Percentiles rank a stretch among this genome's conserved stretches.
Conservation (phyloP, 371 early-diverging fungal species). For the Saksenaea oblongispora region DNA sequence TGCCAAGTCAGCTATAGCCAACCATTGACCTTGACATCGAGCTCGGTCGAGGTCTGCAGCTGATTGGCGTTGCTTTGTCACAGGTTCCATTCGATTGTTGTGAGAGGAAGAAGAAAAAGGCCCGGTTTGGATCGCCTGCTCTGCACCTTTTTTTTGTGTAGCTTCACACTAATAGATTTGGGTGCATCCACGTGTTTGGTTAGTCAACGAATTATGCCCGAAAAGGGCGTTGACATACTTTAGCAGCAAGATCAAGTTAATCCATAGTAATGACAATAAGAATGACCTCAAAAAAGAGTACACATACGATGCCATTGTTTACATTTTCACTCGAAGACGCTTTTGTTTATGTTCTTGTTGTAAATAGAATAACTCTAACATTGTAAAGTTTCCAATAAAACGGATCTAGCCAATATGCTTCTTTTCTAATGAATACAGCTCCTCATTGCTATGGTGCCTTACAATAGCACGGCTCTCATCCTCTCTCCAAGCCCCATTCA, state of each 20-base stretch:
- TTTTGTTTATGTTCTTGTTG: too few species aligned
- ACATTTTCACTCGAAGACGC: too few species aligned
- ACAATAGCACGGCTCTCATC: too few species aligned
- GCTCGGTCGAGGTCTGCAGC: constrained; percentile 54
- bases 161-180: constrained; percentile 3
- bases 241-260: neutral
- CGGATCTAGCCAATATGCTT: too few species aligned
- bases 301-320: too few species aligned
- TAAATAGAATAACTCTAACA: too few species aligned
- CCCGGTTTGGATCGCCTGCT: neutral
- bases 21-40: constrained; percentile 55
- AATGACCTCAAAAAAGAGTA: neutral
- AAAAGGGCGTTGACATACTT: constrained; percentile 16
- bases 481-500: too few species aligned
- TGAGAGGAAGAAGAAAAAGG: neutral
- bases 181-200: constrained; percentile 20
- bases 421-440: too few species aligned
- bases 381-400: too few species aligned
- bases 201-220: constrained; percentile 24
- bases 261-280: neutral
- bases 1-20: constrained; percentile 49
- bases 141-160: neutral
- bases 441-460: too few species aligned
- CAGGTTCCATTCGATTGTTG: constrained; percentile 7
- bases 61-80: constrained; percentile 12